These are phyloP conservation scores for Penicillium goetzii DNA, from an alignment of 495 filamentous ascomycete genomes.

Conservation along the genomic window DNA sequence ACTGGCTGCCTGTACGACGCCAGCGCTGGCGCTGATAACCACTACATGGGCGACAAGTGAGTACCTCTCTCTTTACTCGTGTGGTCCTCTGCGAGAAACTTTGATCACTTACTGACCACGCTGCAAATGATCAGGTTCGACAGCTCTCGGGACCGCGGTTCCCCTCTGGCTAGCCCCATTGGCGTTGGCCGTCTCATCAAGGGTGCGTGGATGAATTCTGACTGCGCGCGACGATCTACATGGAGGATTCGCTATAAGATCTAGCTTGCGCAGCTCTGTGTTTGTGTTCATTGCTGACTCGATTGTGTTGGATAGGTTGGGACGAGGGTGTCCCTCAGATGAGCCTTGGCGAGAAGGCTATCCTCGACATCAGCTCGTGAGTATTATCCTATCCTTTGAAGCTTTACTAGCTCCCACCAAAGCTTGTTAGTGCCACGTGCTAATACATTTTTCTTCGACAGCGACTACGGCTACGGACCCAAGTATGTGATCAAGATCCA, in stretches of 20 bases:
- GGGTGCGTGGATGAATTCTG: conserved; percentile 51
- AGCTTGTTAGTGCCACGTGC: conserved; percentile 1
- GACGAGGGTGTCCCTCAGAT: conserved; percentile 82
- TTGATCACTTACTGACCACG: background rate
- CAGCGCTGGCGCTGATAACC: conserved; percentile 44
- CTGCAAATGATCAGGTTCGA: conserved; percentile 65
- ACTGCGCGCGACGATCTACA: background rate
- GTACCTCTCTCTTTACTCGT: conserved; percentile 14
- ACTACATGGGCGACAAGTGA: conserved; percentile 56
- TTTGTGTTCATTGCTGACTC: background rate
- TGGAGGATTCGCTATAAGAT: background rate
- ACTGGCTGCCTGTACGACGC: conserved; percentile 78
- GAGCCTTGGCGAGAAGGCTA: conserved; percentile 79
- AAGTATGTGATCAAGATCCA: conserved; percentile 51
- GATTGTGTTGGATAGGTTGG: conserved; percentile 63
- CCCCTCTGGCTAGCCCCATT: conserved; percentile 67
- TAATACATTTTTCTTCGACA: conserved; percentile 40
- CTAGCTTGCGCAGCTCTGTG: background rate
- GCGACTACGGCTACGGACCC: conserved; percentile 80
- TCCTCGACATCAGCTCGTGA: conserved; percentile 76
- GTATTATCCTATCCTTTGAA: conserved; percentile 25
- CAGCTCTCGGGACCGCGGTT: conserved; percentile 62
- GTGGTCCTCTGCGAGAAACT: background rate
- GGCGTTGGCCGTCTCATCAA: conserved; percentile 78
- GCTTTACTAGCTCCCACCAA: background rate